Percentiles rank a stretch among this genome's conserved stretches.
Evolutionary conservation across 2,329 filamentous ascomycete genomes (phyloP).

Genomic region (Ceratocystis ficicola): DNA sequence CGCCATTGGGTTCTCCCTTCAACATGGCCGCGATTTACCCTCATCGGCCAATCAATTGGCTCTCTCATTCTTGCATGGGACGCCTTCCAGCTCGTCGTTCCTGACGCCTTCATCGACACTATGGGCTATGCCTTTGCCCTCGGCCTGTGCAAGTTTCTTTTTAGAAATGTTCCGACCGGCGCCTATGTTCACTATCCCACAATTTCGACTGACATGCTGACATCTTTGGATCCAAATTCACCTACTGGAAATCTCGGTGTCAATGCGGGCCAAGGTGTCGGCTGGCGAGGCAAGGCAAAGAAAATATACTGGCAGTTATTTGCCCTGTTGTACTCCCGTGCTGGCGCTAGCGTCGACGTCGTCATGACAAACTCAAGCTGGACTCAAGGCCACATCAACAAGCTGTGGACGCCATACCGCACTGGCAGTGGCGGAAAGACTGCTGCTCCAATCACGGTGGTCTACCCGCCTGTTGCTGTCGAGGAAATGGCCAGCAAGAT

Average conservation of each 20-base stretch:
- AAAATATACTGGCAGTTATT: slow-evolving; percentile 78
- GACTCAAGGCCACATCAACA: slow-evolving; percentile 74
- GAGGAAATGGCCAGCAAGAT: slow-evolving; percentile 67
- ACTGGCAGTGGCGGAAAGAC: slow-evolving; percentile 31
- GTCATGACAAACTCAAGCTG: slow-evolving; percentile 97
- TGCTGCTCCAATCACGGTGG: slow-evolving; percentile 51
- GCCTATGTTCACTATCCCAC: slow-evolving; percentile 98
- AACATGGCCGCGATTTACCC: slow-evolving; percentile 83
- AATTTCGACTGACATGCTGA: slow-evolving; percentile 95
- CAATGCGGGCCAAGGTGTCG: slow-evolving; percentile 71
- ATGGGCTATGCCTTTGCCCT: slow-evolving; percentile 95
- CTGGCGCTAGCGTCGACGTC: slow-evolving; percentile 74
- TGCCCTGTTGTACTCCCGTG: slow-evolving; percentile 66
- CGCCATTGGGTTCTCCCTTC: slow-evolving; percentile 74
- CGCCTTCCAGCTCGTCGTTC: slow-evolving; percentile 80
- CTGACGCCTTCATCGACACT: slow-evolving; percentile 90
- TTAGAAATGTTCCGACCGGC: slow-evolving; percentile 66
- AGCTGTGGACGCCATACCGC: slow-evolving; percentile 59
- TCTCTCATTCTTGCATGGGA: slow-evolving; percentile 82
- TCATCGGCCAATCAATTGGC: slow-evolving; percentile 85
- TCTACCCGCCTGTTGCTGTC: slow-evolving; percentile 89
- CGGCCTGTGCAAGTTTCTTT: slow-evolving; percentile 69
- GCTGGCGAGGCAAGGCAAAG: slow-evolving; percentile 59
- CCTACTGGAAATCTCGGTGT: slow-evolving; percentile 53
- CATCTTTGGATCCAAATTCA: slow-evolving; percentile 56